Base-by-base conservation (phyloP, 306 rosid genomes). In the Prunus mongolica region DNA sequence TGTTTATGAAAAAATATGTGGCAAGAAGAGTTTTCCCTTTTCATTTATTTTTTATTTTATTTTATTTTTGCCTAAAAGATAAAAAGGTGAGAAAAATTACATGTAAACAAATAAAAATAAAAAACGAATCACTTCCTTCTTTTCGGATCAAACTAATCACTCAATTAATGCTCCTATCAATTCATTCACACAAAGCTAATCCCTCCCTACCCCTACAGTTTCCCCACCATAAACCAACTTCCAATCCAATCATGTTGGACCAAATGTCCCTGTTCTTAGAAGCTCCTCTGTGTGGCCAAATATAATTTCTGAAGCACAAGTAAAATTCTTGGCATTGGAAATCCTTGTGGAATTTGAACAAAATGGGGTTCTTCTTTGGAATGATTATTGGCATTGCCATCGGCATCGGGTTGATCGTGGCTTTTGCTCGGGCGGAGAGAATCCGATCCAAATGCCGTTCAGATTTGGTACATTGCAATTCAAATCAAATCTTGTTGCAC, bases 371-470 rank as follows among this genome's bases (percentile, higher is more conserved):
- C 91, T 14, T 86, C 77, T 56, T 77, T 20, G 93, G 95, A 47
- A 50, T 91, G 82, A 14, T 94, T 79, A 3, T 92, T 18, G 97
- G 98, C 70, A 34, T 91, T 63, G 83, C 75, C 78, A 12, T 94
- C 46, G 98, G 98, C 1, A 55, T 94, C 38, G 86, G 82, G 18
- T 76, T 91, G 62, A 71, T 94, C 84, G 2, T 85, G 69, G 89
- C 88, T 81, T 88, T 80, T 38, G 91, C 97, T 82, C 88, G 93
- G 30, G 80, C 78, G 1, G 89, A 66, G 56, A 81, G 76, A 27
- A 45, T 10, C 49, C 93, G 98, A 83, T 84, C 94, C 82, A 91
- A 72, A 77, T 84, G 79, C 82, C 98, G 97, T 52, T 72, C 84
- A n/a, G 83, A 87, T 79, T 82, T 94, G 92, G 98, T 94, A 72